phyloP scores from a whole-genome alignment of 1,284 basidiomycete genomes.

The Ustilago hordei region DNA sequence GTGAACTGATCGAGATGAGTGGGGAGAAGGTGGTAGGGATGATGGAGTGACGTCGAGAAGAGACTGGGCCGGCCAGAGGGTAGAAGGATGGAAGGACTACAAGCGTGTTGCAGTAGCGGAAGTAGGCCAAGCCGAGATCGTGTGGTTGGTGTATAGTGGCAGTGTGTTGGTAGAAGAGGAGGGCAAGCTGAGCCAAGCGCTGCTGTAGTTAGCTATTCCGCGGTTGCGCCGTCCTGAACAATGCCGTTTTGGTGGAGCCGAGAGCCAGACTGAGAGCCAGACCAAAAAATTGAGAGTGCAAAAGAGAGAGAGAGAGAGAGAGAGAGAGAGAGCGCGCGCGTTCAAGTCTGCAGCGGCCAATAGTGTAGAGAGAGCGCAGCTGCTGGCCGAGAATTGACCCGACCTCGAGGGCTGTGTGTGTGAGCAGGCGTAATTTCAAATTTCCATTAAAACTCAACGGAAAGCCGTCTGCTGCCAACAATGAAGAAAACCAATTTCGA shows the following conservation, averaged over 20 bases:
- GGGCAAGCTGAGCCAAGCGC: background rate
- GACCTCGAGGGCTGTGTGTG: slow-evolving; percentile 3
- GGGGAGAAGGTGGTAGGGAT: background rate
- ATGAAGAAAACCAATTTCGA: slow-evolving; percentile 2
- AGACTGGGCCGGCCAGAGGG: slow-evolving; percentile 33
- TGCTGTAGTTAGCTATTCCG: background rate
- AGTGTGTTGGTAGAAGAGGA: slow-evolving; percentile 12
- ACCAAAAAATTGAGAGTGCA: background rate
- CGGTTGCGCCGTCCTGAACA: slow-evolving; percentile 6
- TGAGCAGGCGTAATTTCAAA: slow-evolving; percentile 2
- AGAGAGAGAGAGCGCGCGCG: background rate
- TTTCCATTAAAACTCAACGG: background rate
- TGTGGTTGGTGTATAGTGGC: slow-evolving; percentile 9
- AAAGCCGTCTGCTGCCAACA: slow-evolving; percentile 4
- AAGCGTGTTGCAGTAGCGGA: background rate
- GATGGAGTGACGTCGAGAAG: background rate
- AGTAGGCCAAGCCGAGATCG: background rate
- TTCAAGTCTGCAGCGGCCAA: background rate
- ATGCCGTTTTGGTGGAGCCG: background rate
- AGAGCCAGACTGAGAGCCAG: background rate
- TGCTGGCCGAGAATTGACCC: slow-evolving; percentile 4
- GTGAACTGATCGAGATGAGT: background rate
- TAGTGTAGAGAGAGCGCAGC: background rate
- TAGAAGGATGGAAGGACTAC: background rate
- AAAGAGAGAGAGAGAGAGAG: background rate